Evolutionary conservation across 1,284 basidiomycete genomes (phyloP).

Genomic region (Fomes fomentarius): DNA sequence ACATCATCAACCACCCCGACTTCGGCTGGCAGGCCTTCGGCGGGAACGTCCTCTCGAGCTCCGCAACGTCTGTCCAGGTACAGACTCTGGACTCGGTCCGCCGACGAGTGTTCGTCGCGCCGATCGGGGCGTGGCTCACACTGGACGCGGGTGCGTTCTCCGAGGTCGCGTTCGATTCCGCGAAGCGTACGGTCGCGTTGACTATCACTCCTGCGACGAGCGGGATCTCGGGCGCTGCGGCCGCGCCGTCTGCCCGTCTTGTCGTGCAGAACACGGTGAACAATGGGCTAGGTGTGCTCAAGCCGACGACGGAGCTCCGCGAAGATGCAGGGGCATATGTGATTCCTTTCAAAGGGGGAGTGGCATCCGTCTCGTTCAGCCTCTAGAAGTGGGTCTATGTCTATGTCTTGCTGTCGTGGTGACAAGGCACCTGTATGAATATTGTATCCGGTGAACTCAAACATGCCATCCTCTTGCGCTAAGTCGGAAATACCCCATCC

Average conservation of each 20-base stretch:
- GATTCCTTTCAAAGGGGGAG: slow-evolving; percentile 41
- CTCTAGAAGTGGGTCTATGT: too few species aligned
- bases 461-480: too few species aligned
- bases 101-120: slow-evolving; percentile 55
- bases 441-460: too few species aligned
- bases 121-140: slow-evolving; percentile 48
- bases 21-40: slow-evolving; percentile 70
- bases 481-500: too few species aligned
- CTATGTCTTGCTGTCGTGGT: too few species aligned
- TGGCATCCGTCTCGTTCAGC: slow-evolving; percentile 30
- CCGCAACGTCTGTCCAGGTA: slow-evolving; percentile 46
- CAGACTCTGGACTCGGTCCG: slow-evolving; percentile 51
- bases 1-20: slow-evolving; percentile 55
- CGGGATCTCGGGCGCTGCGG: slow-evolving; percentile 45
- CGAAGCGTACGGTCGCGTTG: slow-evolving; percentile 41
- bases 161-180: slow-evolving; percentile 45
- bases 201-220: slow-evolving; percentile 44
- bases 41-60: slow-evolving; percentile 47
- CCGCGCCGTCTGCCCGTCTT: slow-evolving; percentile 50
- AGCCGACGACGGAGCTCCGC: slow-evolving; percentile 40
- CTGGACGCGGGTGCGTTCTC: slow-evolving; percentile 62
- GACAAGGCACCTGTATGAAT: too few species aligned
- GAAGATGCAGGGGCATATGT: slow-evolving; percentile 54
- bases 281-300: slow-evolving; percentile 42
- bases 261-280: slow-evolving; percentile 48